Evolutionary conservation across 2,329 filamentous ascomycete genomes (phyloP).

Genomic region (Calonectria fujianensis): DNA sequence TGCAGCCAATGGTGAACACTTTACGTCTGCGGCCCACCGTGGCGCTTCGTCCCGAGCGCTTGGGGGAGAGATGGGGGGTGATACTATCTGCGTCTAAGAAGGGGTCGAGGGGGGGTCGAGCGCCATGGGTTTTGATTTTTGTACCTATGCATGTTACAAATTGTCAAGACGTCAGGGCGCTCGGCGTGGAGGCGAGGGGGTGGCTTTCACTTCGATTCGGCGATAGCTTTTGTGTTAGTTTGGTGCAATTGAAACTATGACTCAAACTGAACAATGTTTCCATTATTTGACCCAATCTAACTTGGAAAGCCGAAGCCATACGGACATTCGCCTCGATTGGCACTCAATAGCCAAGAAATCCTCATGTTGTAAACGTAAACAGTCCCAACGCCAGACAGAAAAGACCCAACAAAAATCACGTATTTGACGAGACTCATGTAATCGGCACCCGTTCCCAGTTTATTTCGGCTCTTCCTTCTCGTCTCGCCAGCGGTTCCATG

Average conservation of each 20-base stretch:
- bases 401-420: constrained; percentile 4
- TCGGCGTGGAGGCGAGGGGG: constrained; percentile 31
- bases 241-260: constrained; percentile 37
- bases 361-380: background rate
- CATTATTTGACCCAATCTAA: background rate
- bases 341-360: constrained; percentile 6
- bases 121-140: constrained; percentile 25
- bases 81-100: constrained; percentile 65
- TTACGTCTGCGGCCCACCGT: constrained; percentile 58
- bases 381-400: constrained; percentile 26
- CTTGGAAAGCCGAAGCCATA: background rate
- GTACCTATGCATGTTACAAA: constrained; percentile 37
- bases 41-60: constrained; percentile 73
- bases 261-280: constrained; percentile 29
- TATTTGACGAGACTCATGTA: background rate
- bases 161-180: constrained; percentile 42
- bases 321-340: background rate
- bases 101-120: constrained; percentile 24
- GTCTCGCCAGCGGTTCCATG: constrained; percentile 62
- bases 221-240: constrained; percentile 24
- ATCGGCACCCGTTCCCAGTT: background rate
- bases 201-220: constrained; percentile 35
- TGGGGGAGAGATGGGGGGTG: constrained; percentile 78
- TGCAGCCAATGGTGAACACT: constrained; percentile 46
- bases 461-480: constrained; percentile 38